A percentile compares a stretch with the other conserved stretches of the same genome.
Evolutionary conservation across 108 stramenopile genomes (phyloP).

Genomic region (Discostella stelligeroides): DNA sequence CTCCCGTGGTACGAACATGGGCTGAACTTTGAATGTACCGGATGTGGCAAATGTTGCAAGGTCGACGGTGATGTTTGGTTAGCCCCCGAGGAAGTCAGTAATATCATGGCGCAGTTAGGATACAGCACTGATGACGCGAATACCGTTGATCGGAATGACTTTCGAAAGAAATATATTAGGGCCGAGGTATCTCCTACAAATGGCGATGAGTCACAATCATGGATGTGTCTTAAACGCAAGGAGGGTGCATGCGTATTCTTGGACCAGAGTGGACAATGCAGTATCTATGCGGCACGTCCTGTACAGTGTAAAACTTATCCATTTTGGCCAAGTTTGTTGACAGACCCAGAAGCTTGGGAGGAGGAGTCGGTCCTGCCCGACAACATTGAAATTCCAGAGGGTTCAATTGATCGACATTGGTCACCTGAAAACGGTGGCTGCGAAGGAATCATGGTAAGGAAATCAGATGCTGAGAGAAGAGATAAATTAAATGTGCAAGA

Average conservation of each 20-base stretch:
- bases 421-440: slow-evolving; percentile 61
- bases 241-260: slow-evolving; percentile 47
- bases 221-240: slow-evolving; percentile 51
- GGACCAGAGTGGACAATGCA: slow-evolving; percentile 40
- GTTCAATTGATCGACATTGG: slow-evolving; percentile 47
- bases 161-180: slow-evolving; percentile 27
- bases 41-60: slow-evolving; percentile 70
- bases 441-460: slow-evolving; percentile 52
- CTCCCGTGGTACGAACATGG: slow-evolving; percentile 46
- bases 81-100: slow-evolving; percentile 51
- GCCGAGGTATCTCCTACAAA: slow-evolving; percentile 16
- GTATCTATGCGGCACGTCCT: slow-evolving; percentile 61
- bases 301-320: slow-evolving; percentile 68
- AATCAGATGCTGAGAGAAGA: neutral
- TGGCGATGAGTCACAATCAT: slow-evolving; percentile 28
- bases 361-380: slow-evolving; percentile 53
- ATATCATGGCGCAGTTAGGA: slow-evolving; percentile 30
- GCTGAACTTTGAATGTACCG: slow-evolving; percentile 52
- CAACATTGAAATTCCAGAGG: slow-evolving; percentile 25
- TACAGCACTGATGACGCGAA: slow-evolving; percentile 12
- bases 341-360: slow-evolving; percentile 43
- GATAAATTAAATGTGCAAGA: neutral
- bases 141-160: neutral
- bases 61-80: slow-evolving; percentile 68
- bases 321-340: slow-evolving; percentile 63